These are phyloP conservation scores for Arbutus unedo DNA, from an alignment of 148 eudicot species.

Conservation along the genomic window DNA sequence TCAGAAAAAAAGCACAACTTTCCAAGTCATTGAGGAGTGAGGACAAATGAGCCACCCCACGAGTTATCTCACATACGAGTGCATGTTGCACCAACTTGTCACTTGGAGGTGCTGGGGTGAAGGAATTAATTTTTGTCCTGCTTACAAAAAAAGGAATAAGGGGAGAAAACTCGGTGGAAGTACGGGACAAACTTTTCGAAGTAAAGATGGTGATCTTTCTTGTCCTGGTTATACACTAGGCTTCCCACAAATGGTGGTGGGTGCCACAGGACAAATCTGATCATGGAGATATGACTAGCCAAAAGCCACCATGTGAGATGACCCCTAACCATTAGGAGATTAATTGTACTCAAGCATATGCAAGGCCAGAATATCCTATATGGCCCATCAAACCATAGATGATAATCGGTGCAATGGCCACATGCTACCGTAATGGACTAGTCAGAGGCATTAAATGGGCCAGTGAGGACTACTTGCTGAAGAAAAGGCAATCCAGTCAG, in stretches of 20 bases:
- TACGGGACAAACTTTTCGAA: neutral
- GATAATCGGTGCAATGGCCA: neutral
- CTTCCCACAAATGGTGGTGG: slow-evolving; percentile 16
- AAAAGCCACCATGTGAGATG: slow-evolving; percentile 3
- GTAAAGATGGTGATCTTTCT: slow-evolving; percentile 11
- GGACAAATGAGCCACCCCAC: neutral
- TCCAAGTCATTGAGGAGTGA: neutral
- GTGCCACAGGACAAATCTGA: slow-evolving; percentile 6
- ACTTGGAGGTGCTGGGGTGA: slow-evolving; percentile 2
- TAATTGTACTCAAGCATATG: slow-evolving; percentile 6
- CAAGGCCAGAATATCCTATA: neutral
- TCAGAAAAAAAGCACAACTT: neutral
- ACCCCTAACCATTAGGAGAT: neutral
- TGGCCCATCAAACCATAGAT: neutral
- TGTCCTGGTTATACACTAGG: slow-evolving; percentile 22
- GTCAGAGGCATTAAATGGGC: neutral
- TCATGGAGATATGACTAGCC: slow-evolving; percentile 20
- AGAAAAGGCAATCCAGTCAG: neutral
- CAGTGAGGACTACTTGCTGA: neutral
- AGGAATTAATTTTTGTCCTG: neutral
- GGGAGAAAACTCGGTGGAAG: neutral
- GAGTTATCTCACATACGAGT: slow-evolving; percentile 1
- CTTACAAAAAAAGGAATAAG: neutral
- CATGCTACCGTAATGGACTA: neutral
- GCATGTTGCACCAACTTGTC: slow-evolving; percentile 18